Conservation (phyloP, 805 yeast genomes). For the Lachancea meyersii region DNA sequence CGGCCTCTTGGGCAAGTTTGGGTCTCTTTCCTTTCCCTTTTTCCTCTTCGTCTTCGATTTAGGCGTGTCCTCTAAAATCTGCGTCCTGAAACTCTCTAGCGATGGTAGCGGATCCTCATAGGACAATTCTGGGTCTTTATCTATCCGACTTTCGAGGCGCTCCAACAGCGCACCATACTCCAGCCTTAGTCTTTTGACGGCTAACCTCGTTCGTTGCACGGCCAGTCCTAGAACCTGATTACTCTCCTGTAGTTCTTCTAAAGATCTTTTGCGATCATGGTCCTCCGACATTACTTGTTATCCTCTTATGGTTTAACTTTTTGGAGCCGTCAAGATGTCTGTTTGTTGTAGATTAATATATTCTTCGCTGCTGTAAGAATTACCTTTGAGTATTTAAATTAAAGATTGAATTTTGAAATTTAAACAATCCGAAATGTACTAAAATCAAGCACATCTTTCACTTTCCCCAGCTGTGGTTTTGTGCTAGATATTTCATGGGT, state of each 20-base stretch:
- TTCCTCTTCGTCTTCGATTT: slow-evolving; percentile 30
- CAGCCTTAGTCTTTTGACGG: slow-evolving; percentile 70
- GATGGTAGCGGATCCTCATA: slow-evolving; percentile 30
- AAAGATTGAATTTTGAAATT: no score
- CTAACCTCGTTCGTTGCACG: slow-evolving; percentile 66
- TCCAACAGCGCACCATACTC: slow-evolving; percentile 81
- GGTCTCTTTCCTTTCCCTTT: slow-evolving; percentile 56
- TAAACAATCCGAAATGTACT: neutral
- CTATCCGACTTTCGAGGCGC: slow-evolving; percentile 58
- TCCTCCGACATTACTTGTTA: slow-evolving; percentile 7
- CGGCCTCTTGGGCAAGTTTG: slow-evolving; percentile 81
- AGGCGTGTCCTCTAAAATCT: slow-evolving; percentile 15
- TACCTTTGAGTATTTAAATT: no score
- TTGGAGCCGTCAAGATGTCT: neutral
- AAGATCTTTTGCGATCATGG: slow-evolving; percentile 49
- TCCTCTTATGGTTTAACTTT: no score
- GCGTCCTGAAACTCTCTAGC: slow-evolving; percentile 24
- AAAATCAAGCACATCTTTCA: neutral
- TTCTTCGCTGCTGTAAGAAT: no score
- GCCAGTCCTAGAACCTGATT: slow-evolving; percentile 74
- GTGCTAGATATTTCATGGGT: no score
- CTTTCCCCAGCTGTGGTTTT: no score
- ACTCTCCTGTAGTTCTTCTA: slow-evolving; percentile 64
- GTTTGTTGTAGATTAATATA: no score
- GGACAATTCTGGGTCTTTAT: slow-evolving; percentile 27